phyloP scores from a whole-genome alignment of 805 yeast species.

The Candida cerambycidarum region DNA sequence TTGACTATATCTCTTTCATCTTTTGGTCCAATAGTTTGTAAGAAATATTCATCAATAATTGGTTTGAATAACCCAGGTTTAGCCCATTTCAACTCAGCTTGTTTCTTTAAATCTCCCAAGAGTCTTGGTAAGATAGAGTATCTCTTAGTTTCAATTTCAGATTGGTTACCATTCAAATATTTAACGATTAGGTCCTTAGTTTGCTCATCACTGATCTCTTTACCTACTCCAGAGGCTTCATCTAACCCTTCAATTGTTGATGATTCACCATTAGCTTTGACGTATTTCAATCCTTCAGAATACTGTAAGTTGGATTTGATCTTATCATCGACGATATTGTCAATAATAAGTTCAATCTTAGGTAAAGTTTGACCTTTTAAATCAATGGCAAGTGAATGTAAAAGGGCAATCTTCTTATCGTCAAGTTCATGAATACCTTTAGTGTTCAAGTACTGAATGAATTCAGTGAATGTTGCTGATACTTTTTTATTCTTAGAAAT shows the following conservation, averaged over 20 bases:
- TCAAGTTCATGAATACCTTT: conserved; percentile 28
- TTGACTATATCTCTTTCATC: conserved; percentile 88
- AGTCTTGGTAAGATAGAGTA: conserved; percentile 77
- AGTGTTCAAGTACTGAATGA: conserved; percentile 46
- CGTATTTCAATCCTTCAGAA: conserved; percentile 75
- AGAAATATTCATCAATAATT: conserved; percentile 73
- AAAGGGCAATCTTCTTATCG: conserved; percentile 59
- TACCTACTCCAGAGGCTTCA: conserved; percentile 74
- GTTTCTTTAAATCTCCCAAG: conserved; percentile 71
- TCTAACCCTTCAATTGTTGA: conserved; percentile 55
- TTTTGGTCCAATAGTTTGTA: conserved; percentile 82
- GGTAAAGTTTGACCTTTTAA: conserved; percentile 58
- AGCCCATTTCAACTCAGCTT: conserved; percentile 88
- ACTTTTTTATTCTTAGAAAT: conserved; percentile 85
- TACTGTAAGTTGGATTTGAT: conserved; percentile 72
- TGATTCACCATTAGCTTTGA: conserved; percentile 42
- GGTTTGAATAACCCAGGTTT: conserved; percentile 85
- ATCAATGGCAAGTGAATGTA: conserved; percentile 77
- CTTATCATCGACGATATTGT: conserved; percentile 63
- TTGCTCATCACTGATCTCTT: conserved; percentile 64
- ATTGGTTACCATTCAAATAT: conserved; percentile 60
- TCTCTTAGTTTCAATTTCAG: conserved; percentile 65
- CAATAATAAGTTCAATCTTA: conserved; percentile 52
- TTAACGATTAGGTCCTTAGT: conserved; percentile 56
- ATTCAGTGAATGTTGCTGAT: conserved; percentile 61